Conservation (phyloP, 495 filamentous ascomycete species). For the Gamarada debralockiae region DNA sequence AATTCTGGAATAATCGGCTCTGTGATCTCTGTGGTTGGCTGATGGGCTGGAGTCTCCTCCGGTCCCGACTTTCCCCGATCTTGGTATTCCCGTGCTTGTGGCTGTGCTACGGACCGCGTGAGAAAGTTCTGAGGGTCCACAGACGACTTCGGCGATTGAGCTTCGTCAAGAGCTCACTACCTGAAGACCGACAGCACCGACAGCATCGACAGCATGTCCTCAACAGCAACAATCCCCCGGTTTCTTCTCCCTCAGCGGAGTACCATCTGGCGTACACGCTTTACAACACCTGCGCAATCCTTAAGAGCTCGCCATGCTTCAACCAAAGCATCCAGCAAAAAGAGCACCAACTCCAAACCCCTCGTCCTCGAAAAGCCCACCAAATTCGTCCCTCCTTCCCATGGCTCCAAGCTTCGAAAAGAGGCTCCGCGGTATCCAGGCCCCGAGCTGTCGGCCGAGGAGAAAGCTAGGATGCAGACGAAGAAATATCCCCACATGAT, state of each 20-base stretch:
- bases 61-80: too few relatives aligned
- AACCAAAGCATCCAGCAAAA: conserved; percentile 18
- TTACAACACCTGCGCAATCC: background rate
- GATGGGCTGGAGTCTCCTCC: too few relatives aligned
- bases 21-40: too few relatives aligned
- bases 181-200: too few relatives aligned
- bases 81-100: background rate
- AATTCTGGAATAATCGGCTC: too few relatives aligned
- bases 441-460: conserved; percentile 51
- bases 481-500: conserved; percentile 80
- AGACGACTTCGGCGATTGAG: background rate
- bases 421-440: conserved; percentile 62
- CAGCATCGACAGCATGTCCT: conserved; percentile 30
- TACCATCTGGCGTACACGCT: conserved; percentile 38
- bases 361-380: conserved; percentile 72
- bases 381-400: conserved; percentile 82
- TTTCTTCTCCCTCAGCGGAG: conserved; percentile 49
- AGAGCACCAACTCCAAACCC: conserved; percentile 37
- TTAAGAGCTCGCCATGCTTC: conserved; percentile 32
- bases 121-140: background rate
- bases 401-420: conserved; percentile 58
- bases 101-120: too few relatives aligned
- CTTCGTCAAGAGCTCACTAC: background rate
- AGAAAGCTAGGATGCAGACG: conserved; percentile 55
- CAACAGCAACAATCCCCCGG: conserved; percentile 42